A percentile compares a stretch with the other conserved stretches of the same genome.
Evolutionary conservation across 129 eudicot species (phyloP).

Genomic region (Daucus carota): DNA sequence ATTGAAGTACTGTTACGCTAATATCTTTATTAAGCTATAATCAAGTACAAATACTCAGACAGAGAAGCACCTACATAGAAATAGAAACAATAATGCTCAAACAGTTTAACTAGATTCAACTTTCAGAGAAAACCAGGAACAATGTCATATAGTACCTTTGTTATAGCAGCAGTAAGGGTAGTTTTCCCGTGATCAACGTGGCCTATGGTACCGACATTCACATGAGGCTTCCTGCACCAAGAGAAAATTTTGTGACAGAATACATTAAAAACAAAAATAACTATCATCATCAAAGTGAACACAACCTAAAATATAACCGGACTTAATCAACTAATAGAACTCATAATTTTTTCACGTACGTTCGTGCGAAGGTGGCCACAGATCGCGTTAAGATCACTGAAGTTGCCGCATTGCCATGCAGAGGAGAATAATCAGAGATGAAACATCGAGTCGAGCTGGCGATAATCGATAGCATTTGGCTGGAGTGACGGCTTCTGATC

Average conservation of each 20-base stretch:
- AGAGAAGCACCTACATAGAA: not conserved
- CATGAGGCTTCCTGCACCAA: slow-evolving; percentile 27
- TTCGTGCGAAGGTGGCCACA: slow-evolving; percentile 27
- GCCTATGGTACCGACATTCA: slow-evolving; percentile 27
- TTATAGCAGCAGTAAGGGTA: slow-evolving; percentile 24
- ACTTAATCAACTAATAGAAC: too few species aligned
- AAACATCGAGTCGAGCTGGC: not conserved
- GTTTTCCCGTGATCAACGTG: slow-evolving; percentile 34
- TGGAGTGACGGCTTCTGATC: slow-evolving; percentile 13
- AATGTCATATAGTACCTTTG: slow-evolving; percentile 19
- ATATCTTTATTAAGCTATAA: not conserved
- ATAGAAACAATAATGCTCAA: not conserved
- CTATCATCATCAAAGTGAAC: too few species aligned
- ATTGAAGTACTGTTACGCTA: too few species aligned
- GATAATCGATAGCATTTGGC: slow-evolving; percentile 11
- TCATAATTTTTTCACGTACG: slow-evolving; percentile 7
- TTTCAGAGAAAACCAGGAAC: not conserved
- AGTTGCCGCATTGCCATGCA: not conserved
- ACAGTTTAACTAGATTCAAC: not conserved
- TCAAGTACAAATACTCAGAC: not conserved
- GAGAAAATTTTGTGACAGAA: not conserved
- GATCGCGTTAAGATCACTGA: slow-evolving; percentile 9
- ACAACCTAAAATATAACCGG: too few species aligned
- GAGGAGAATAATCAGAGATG: not conserved
- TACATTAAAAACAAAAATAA: too few species aligned